Percentiles rank a stretch among this genome's conserved stretches.
These are phyloP conservation scores for Firmiana major DNA, from an alignment of 345 rosid genomes.

Conservation along the genomic window DNA sequence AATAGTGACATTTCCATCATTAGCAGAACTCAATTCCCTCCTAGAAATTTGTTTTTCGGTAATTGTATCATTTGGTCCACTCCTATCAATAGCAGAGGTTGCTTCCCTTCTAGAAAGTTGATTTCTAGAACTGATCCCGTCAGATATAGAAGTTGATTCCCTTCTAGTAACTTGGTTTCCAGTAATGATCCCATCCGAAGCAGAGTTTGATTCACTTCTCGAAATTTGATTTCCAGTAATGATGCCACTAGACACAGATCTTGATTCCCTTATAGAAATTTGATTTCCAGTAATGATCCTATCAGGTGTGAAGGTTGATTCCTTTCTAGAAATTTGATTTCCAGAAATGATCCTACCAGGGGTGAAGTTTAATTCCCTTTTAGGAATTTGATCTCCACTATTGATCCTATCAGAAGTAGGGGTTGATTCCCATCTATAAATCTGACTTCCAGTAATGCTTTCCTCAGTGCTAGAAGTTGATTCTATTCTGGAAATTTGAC, in stretches of 20 bases:
- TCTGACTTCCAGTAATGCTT: not conserved
- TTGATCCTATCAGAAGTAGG: not conserved
- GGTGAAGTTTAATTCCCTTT: not conserved
- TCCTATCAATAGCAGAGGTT: conserved; percentile 3
- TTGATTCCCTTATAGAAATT: conserved; percentile 10
- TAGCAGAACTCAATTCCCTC: not conserved
- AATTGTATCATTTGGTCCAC: not conserved
- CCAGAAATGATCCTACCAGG: not conserved
- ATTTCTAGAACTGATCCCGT: conserved; percentile 3
- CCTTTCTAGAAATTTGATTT: conserved; percentile 6
- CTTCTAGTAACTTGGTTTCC: not conserved
- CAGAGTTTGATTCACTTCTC: not conserved
- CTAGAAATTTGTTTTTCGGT: conserved; percentile 10
- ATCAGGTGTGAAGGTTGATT: not conserved
- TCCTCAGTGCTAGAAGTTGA: not conserved
- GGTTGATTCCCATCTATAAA: not conserved
- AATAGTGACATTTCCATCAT: not conserved
- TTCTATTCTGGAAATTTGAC: conserved; percentile 3
- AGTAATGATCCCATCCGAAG: not conserved
- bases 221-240: not conserved
- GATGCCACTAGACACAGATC: conserved; percentile 1
- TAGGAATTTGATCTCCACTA: conserved; percentile 1
- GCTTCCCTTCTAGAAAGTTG: conserved; percentile 5
- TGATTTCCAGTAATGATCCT: conserved; percentile 3
- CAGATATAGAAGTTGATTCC: conserved; percentile 2